Evolutionary conservation across 108 stramenopile genomes (phyloP).

Genomic region (Conticribra guillardii): DNA sequence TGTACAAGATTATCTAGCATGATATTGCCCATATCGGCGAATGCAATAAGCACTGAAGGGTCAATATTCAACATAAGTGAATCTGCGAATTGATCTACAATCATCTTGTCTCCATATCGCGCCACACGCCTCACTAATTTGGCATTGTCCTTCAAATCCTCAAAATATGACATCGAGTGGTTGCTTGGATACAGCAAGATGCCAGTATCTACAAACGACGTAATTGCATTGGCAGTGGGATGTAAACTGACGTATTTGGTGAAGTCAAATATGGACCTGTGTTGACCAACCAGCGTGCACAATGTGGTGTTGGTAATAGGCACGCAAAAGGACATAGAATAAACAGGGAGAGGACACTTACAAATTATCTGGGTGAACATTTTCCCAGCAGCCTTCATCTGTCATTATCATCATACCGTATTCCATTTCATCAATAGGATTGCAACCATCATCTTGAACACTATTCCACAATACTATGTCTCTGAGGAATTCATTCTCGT

Average conservation of each 20-base stretch:
- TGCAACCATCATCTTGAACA: constrained; percentile 32
- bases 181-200: constrained; percentile 35
- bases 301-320: background rate
- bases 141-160: background rate
- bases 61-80: constrained; percentile 18
- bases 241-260: constrained; percentile 32
- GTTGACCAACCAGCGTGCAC: background rate
- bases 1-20: constrained; percentile 23
- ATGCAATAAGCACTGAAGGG: constrained; percentile 13
- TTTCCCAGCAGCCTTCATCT: constrained; percentile 51
- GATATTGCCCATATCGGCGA: constrained; percentile 24
- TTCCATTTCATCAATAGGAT: constrained; percentile 19
- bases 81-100: constrained; percentile 36
- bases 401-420: constrained; percentile 54
- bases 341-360: constrained; percentile 19
- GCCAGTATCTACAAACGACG: constrained; percentile 19
- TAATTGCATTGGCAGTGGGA: constrained; percentile 25
- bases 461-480: constrained; percentile 44
- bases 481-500: constrained; percentile 37
- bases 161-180: constrained; percentile 45
- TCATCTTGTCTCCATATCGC: constrained; percentile 42
- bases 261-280: constrained; percentile 43
- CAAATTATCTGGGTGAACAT: constrained; percentile 55
- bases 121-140: constrained; percentile 24
- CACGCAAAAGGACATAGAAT: background rate